These are phyloP conservation scores for Penicillium lagena DNA, from an alignment of 495 filamentous ascomycete genomes.

Conservation along the genomic window DNA sequence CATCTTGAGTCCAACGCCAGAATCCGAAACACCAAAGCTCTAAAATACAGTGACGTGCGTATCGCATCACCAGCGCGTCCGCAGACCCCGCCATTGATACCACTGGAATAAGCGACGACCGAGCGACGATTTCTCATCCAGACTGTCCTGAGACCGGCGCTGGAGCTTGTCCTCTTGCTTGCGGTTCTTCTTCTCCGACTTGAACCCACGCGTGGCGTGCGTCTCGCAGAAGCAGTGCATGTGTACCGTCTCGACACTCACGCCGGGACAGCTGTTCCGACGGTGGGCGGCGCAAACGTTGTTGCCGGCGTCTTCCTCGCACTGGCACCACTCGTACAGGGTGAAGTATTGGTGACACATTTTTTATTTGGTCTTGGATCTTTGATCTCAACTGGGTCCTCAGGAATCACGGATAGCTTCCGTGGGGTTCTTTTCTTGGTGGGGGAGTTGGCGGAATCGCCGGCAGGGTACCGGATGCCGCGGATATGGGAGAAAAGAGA, in stretches of 20 bases:
- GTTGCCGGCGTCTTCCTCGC: constrained; percentile 34
- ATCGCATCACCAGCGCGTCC: constrained; percentile 15
- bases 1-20: background rate
- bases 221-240: constrained; percentile 42
- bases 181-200: constrained; percentile 25
- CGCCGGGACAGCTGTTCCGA: constrained; percentile 25
- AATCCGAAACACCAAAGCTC: constrained; percentile 14
- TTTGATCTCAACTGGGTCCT: no score
- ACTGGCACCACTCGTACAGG: constrained; percentile 40
- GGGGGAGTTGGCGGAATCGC: background rate
- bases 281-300: constrained; percentile 22
- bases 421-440: no score
- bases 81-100: constrained; percentile 25
- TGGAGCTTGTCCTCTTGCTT: constrained; percentile 21
- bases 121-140: constrained; percentile 25
- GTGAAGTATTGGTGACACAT: constrained; percentile 42
- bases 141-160: constrained; percentile 16
- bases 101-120: constrained; percentile 24
- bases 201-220: constrained; percentile 34
- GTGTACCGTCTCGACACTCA: constrained; percentile 33
- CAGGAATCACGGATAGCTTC: no score
- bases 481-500: background rate
- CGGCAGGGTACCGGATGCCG: background rate
- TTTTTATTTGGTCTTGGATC: background rate
- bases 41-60: background rate